phyloP scores from a whole-genome alignment of 106 monocot species.

The Posidonia australis region DNA sequence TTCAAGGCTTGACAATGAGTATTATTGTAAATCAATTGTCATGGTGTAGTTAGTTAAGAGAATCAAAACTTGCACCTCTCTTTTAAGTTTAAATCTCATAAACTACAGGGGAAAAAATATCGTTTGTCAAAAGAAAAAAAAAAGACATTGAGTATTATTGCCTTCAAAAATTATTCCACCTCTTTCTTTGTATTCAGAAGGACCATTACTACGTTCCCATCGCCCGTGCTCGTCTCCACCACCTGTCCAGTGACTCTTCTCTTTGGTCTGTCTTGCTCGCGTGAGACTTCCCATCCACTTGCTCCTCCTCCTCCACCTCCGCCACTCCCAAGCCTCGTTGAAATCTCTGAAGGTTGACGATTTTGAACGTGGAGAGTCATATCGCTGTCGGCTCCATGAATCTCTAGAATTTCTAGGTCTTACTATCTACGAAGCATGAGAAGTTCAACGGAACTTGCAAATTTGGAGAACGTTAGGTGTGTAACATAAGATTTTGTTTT shows the following conservation, averaged over 20 bases:
- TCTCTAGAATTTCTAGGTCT: conserved; percentile 26
- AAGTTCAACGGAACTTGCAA: conserved; percentile 33
- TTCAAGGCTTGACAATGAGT: too few species aligned
- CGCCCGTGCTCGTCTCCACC: conserved; percentile 50
- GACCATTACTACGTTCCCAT: conserved; percentile 77
- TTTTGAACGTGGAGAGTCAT: conserved; percentile 43
- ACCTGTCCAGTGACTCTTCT: conserved; percentile 41
- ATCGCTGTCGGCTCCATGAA: conserved; percentile 26
- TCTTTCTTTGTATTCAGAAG: too few species aligned
- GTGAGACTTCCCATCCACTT: conserved; percentile 32
- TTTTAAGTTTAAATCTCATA: too few species aligned
- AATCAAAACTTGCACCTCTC: too few species aligned
- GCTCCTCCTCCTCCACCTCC: conserved; percentile 12
- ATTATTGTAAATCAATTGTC: too few species aligned
- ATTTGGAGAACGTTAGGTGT: conserved; percentile 66
- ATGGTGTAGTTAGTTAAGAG: too few species aligned
- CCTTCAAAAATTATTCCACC: too few species aligned
- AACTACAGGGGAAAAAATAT: too few species aligned
- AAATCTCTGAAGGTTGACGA: conserved; percentile 52
- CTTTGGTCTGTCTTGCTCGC: conserved; percentile 64
- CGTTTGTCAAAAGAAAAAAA: too few species aligned
- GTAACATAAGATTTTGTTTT: too few species aligned
- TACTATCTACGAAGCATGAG: conserved; percentile 29
- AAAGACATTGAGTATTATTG: too few species aligned
- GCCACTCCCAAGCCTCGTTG: conserved; percentile 3